Evolutionary conservation across 352 stramenopile species (phyloP).

Genomic region (Paralagenidium karlingii): DNA sequence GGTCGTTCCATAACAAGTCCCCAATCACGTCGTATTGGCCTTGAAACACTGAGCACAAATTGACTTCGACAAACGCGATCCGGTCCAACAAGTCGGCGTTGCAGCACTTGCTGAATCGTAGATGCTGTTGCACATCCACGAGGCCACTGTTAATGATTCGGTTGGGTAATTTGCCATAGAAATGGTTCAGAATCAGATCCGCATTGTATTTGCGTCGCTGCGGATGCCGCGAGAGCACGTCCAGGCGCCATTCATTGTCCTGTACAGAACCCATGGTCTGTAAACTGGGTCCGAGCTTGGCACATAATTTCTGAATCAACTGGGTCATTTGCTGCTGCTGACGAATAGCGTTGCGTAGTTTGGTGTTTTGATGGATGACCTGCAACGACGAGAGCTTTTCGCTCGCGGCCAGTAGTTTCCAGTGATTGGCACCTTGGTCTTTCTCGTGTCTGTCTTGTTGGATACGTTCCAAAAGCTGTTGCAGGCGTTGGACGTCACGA

Average conservation of each 20-base stretch:
- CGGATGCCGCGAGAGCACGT: slow-evolving; percentile 3
- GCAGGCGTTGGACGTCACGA: too few relatives aligned
- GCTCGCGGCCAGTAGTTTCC: too few relatives aligned
- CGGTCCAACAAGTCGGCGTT: not conserved
- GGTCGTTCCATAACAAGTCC: not conserved
- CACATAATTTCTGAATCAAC: not conserved
- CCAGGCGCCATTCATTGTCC: slow-evolving; percentile 7
- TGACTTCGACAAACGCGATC: not conserved
- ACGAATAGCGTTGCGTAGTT: slow-evolving; percentile 1
- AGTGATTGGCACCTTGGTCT: too few relatives aligned
- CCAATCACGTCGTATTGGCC: not conserved
- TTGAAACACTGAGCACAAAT: not conserved
- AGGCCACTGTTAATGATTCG: slow-evolving; percentile 8
- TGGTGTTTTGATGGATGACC: too few relatives aligned
- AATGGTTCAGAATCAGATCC: slow-evolving; percentile 7
- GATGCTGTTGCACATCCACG: not conserved
- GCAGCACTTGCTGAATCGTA: slow-evolving; percentile 3
- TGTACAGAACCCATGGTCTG: slow-evolving; percentile 5
- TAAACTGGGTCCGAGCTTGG: not conserved
- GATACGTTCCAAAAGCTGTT: too few relatives aligned
- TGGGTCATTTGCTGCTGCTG: slow-evolving; percentile 4
- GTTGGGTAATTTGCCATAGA: slow-evolving; percentile 1
- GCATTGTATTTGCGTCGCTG: slow-evolving; percentile 4
- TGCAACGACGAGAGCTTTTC: too few relatives aligned
- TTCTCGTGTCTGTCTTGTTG: too few relatives aligned